Base-by-base conservation (phyloP, 2,329 filamentous ascomycete species). In the Capronia americana region DNA sequence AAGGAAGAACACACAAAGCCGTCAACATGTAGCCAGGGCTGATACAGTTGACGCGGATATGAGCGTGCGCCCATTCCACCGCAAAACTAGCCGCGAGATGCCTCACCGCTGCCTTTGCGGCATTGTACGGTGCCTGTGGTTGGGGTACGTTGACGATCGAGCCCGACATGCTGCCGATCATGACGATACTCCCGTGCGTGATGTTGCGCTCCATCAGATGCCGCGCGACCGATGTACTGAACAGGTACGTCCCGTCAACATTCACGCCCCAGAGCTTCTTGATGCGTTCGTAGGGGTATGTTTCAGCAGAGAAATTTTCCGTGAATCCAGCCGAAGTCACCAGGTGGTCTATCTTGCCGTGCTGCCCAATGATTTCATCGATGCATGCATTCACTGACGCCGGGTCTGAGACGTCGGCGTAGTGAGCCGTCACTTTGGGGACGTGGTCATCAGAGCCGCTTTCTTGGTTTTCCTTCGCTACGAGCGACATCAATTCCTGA, bases 321-420 rank as follows among this genome's bases (percentile, higher is more conserved):
- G 92, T 95, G 82, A 98, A 97, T 54, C 94, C 94, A 57, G 94
- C 94, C n/a, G 92, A 96, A 28, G 94, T 97, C 74, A 98, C 93
- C 28, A 98, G 86, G 79, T 92, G 90, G 80, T 97, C 93, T 73
- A 97, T 92, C 78, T 91, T 90, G 79, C 90, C 89, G 77, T 97
- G 93, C 66, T 86, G 80, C 57, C 82, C 74, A 58, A 94, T 77
- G 71, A 94, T 86, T 67, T 92, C 90, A 44, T 84, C 82, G 71
- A 97, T 85, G 73, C 90, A 90, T 34, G 83, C 79, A 65, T 91
- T 88, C 69, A 97, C 93, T 6, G 92, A 94, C 57, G 88, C 86
- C 24, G 90, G 90, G 73, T 91, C 87, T 28, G 92, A 89, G 59
- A 97, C 94, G 77, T 97, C 93, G 75, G 90, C 90, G 76, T 91